Evolutionary conservation across 108 stramenopile species (phyloP), one percentile per base, ranked within the genome.

Genomic region (Stephanodiscus triporus): DNA sequence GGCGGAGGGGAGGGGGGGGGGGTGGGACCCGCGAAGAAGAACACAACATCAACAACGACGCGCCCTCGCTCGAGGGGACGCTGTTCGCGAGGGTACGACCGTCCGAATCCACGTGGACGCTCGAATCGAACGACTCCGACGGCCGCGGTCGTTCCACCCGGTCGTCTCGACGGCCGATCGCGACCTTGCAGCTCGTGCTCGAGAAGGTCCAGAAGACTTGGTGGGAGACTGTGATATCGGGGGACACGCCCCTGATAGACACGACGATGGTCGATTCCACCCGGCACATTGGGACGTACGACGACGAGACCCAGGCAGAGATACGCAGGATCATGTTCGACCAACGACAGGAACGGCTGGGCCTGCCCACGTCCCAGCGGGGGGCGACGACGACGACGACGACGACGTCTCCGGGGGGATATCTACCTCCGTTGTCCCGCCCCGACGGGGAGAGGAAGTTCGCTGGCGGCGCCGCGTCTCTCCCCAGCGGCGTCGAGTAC

Each of bases 261-360:
- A 87, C 88, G 1, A 76, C 78, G 24, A 60, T 89, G 68, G 92
- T 92, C 40, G 92, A 96, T 64, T 88, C 86, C 4, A 84, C 89
- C 11, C 86, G 88, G 50, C 80, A 81, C 48, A 91, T 93, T 63
- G 63, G 63, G 8, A 86, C 87, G 19, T 95, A 95, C 63, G 94
- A 95, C 34, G 91, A 89, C 8, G 76, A 86, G 51, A 93, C 91
- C 11, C 95, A 96, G 69, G 91, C 81, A 0, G 66, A 84, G 48
- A 81, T 96, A 64, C 84, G 95, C 19, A 88, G 84, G 56, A 91
- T 91, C 34, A 85, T 96, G 43, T 88, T 87, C 77, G 90, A 96
- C 68, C 91, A 93, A 63, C 76, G 85, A 29, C 90, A 92, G 82
- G 84, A 88, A 67, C 74, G 85, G 7, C 45, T 78, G 47, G 91